phyloP scores from a whole-genome alignment of 192 early-diverging fungal species.

The Chytriomyces sp. region DNA sequence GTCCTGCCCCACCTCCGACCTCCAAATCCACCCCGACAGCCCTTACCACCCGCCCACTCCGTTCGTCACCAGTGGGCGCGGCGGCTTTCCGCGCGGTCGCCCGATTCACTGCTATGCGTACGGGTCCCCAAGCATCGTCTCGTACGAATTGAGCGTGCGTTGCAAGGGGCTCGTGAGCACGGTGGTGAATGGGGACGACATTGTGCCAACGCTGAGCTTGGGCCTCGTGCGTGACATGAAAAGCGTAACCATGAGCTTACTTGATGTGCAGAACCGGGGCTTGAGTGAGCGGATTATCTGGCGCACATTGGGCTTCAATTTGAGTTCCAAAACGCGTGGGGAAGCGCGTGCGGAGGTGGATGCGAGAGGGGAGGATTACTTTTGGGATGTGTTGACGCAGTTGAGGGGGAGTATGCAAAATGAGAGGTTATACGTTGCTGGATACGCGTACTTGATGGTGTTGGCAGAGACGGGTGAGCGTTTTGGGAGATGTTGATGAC shows the following conservation, averaged over 20 bases:
- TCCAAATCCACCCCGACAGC: constrained; percentile 6
- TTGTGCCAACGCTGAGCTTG: constrained; percentile 76
- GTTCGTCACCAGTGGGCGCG: constrained; percentile 27
- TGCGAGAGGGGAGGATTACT: constrained; percentile 76
- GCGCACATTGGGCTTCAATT: constrained; percentile 41
- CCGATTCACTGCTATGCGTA: constrained; percentile 88
- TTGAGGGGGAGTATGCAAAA: constrained; percentile 78
- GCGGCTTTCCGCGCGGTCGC: constrained; percentile 63
- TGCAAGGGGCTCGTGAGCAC: constrained; percentile 76
- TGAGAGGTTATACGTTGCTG: constrained; percentile 81
- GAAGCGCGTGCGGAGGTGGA: constrained; percentile 39
- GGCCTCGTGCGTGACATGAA: constrained; percentile 80
- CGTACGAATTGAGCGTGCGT: constrained; percentile 60
- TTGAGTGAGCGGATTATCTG: constrained; percentile 51
- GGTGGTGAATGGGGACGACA: constrained; percentile 79
- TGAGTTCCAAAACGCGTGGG: background rate
- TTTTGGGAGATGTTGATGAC: background rate
- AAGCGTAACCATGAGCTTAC: constrained; percentile 58
- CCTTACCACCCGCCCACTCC: constrained; percentile 27
- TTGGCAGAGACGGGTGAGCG: constrained; percentile 34
- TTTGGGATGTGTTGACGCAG: constrained; percentile 79
- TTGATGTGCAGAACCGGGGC: constrained; percentile 44
- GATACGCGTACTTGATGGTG: constrained; percentile 66
- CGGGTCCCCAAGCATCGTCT: constrained; percentile 77
- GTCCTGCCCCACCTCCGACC: constrained; percentile 22